Evolutionary conservation across 2,329 filamentous ascomycete species (phyloP).

Genomic region (Calonectria montana): DNA sequence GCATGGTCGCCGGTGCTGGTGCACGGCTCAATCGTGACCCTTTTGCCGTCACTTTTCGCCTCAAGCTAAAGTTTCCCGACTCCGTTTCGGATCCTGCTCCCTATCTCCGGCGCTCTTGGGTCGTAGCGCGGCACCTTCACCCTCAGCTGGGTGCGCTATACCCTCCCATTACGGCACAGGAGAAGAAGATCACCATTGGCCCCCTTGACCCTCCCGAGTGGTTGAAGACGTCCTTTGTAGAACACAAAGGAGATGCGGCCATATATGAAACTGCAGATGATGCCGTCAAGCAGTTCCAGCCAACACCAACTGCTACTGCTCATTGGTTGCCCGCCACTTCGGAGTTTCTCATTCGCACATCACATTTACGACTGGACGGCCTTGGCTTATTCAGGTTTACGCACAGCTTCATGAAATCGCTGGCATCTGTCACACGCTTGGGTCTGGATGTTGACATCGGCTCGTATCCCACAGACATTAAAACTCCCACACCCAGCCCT

Average conservation of each 20-base stretch:
- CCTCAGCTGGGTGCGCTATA: not conserved
- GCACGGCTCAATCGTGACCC: slow-evolving; percentile 11
- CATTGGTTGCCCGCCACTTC: not conserved
- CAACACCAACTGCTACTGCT: not conserved
- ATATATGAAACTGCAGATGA: not conserved
- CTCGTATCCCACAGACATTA: not conserved
- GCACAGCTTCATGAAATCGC: slow-evolving; percentile 2
- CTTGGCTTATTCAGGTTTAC: not conserved
- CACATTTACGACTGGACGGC: not conserved
- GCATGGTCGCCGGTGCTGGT: slow-evolving; percentile 11
- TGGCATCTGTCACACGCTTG: not conserved
- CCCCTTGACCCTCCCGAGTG: not conserved
- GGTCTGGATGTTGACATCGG: not conserved
- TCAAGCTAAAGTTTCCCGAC: not conserved
- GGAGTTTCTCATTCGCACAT: slow-evolving; percentile 4
- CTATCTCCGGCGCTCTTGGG: slow-evolving; percentile 2
- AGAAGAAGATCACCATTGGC: not conserved
- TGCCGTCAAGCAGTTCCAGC: not conserved
- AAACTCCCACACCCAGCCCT: not conserved
- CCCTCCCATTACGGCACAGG: not conserved
- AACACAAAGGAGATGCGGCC: not conserved
- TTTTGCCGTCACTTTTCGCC: not conserved
- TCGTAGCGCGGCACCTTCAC: not conserved
- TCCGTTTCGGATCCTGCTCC: not conserved
- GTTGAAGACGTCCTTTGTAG: not conserved